Percentiles rank a stretch among this genome's conserved stretches.
phyloP scores from a whole-genome alignment of 495 filamentous ascomycete genomes.

The Daldinia concentrica region DNA sequence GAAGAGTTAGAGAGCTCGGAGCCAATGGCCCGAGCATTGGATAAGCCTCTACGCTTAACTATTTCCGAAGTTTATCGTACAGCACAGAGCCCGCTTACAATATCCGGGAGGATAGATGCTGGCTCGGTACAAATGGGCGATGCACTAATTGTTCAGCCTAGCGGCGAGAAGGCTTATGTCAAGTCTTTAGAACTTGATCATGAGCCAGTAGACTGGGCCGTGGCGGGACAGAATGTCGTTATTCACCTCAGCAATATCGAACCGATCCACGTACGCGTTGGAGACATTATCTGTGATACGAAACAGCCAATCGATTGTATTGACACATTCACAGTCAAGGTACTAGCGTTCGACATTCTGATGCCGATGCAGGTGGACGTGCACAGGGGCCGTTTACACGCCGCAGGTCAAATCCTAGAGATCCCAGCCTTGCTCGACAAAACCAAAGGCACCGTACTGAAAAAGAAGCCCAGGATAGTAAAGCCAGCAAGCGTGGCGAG shows the following conservation, averaged over 20 bases:
- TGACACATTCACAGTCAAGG: slow-evolving; percentile 78
- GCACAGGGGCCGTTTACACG: slow-evolving; percentile 83
- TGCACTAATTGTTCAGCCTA: slow-evolving; percentile 78
- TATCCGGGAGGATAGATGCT: slow-evolving; percentile 87
- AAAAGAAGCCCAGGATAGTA: slow-evolving; percentile 87
- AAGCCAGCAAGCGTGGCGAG: slow-evolving; percentile 74
- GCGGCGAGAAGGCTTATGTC: slow-evolving; percentile 77
- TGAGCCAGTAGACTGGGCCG: slow-evolving; percentile 83
- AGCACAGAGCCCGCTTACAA: slow-evolving; percentile 81
- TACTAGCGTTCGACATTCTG: slow-evolving; percentile 87
- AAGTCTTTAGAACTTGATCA: slow-evolving; percentile 80
- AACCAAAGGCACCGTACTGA: slow-evolving; percentile 68
- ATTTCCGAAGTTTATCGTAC: slow-evolving; percentile 72
- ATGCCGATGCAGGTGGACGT: slow-evolving; percentile 90
- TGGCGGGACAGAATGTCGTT: slow-evolving; percentile 90
- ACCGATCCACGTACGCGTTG: slow-evolving; percentile 76
- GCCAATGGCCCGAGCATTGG: slow-evolving; percentile 72
- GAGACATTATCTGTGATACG: slow-evolving; percentile 83
- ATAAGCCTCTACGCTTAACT: slow-evolving; percentile 84
- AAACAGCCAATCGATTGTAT: slow-evolving; percentile 72
- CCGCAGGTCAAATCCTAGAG: slow-evolving; percentile 74
- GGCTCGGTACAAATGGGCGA: slow-evolving; percentile 88
- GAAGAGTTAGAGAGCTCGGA: slow-evolving; percentile 84
- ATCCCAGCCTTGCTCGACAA: slow-evolving; percentile 82
- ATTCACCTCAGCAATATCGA: slow-evolving; percentile 90